These are phyloP conservation scores for Oryza australiensis DNA, from an alignment of 176 grass and related monocot species.

Conservation along the genomic window DNA sequence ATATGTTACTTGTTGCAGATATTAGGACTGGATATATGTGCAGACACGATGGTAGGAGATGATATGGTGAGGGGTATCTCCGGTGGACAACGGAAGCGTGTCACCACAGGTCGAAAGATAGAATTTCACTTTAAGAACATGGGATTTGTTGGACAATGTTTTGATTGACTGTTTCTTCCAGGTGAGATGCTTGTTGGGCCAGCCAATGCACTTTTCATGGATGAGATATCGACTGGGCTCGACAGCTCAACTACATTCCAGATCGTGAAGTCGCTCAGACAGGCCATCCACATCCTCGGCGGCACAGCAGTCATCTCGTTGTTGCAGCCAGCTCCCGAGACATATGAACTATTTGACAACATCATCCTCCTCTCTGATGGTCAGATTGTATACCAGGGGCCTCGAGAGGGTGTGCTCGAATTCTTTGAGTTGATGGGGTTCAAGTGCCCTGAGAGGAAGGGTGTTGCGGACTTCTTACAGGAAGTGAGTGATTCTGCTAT, in stretches of 20 bases:
- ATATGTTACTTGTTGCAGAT: slow-evolving; percentile 44
- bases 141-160: neutral
- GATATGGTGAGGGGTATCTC: slow-evolving; percentile 96
- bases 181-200: slow-evolving; percentile 97
- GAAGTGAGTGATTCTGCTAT: slow-evolving; percentile 43
- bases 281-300: slow-evolving; percentile 79
- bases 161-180: slow-evolving; percentile 27
- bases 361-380: slow-evolving; percentile 91
- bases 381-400: slow-evolving; percentile 82
- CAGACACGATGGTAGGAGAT: slow-evolving; percentile 91
- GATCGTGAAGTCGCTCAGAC: slow-evolving; percentile 88
- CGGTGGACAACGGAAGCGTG: slow-evolving; percentile 86
- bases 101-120: slow-evolving; percentile 71
- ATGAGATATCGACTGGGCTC: slow-evolving; percentile 95
- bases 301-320: slow-evolving; percentile 84
- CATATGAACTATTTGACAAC: slow-evolving; percentile 82
- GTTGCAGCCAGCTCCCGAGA: slow-evolving; percentile 92
- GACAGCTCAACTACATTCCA: slow-evolving; percentile 97
- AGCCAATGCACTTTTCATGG: slow-evolving; percentile 86
- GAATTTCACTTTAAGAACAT: slow-evolving; percentile 13
- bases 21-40: slow-evolving; percentile 80
- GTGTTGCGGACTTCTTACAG: slow-evolving; percentile 90
- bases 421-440: slow-evolving; percentile 90
- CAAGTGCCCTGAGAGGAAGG: slow-evolving; percentile 92
- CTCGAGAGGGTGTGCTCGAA: slow-evolving; percentile 68